These are phyloP conservation scores for Nakazawaea ernobii DNA, from an alignment of 805 yeast genomes.

Conservation along the genomic window DNA sequence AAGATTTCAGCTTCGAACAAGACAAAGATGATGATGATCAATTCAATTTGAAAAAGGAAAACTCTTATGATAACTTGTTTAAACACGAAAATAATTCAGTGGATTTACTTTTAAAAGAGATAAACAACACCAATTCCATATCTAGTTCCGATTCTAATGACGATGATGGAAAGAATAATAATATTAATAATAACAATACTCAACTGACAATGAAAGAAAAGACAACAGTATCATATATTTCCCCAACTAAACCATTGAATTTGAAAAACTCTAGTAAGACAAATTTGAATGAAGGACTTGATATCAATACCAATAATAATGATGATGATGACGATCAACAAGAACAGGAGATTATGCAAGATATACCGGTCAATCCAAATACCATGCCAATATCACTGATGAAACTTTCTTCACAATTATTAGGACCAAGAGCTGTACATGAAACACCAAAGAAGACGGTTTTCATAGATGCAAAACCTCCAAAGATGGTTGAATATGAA, in stretches of 20 bases:
- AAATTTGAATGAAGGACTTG: conserved; percentile 19
- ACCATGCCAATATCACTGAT: conserved; percentile 9
- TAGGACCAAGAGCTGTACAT: conserved; percentile 24
- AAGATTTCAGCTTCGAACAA: no score
- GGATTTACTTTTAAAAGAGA: conserved; percentile 31
- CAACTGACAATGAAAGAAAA: not conserved
- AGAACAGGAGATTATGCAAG: conserved; percentile 1
- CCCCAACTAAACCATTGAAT: conserved; percentile 23
- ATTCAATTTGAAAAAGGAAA: conserved; percentile 1
- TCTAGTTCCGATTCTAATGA: no score
- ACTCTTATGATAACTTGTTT: conserved; percentile 14
- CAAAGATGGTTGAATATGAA: conserved; percentile 30
- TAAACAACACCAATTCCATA: conserved; percentile 14
- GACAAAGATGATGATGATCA: not conserved
- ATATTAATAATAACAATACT: not conserved
- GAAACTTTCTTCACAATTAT: conserved; percentile 18
- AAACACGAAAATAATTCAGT: conserved; percentile 29
- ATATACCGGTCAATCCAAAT: conserved; percentile 7
- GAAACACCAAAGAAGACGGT: conserved; percentile 23
- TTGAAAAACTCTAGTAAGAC: conserved; percentile 14
- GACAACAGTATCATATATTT: not conserved
- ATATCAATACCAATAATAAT: conserved; percentile 6
- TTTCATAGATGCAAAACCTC: conserved; percentile 32
- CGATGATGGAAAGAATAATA: not conserved
- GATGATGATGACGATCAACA: conserved; percentile 1